Conservation (phyloP, 371 early-diverging fungal species). For the Zychaea mexicana region DNA sequence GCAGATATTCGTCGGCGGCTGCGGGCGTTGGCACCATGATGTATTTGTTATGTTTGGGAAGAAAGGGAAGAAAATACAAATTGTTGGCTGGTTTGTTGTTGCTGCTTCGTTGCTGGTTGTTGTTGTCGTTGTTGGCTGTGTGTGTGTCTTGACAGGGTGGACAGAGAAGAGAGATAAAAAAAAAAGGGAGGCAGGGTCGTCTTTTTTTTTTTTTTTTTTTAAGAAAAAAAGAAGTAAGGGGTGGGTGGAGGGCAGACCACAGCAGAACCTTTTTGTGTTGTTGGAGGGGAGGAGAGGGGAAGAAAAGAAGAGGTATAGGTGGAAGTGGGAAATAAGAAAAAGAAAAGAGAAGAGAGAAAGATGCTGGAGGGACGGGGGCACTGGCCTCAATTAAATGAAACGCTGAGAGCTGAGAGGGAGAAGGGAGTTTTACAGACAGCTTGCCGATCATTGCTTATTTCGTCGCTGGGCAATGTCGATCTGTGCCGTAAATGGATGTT, state of each 20-base stretch:
- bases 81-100: background rate
- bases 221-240: background rate
- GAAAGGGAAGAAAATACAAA: conserved; percentile 5
- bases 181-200: conserved; percentile 1
- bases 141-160: no score
- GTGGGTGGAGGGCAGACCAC: background rate
- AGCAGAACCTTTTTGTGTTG: no score
- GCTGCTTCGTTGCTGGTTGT: background rate
- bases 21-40: conserved; percentile 28
- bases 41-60: conserved; percentile 7
- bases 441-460: conserved; percentile 5
- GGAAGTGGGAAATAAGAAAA: background rate
- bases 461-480: background rate
- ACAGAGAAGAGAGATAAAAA: no score
- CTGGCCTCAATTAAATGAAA: conserved; percentile 7
- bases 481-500: background rate
- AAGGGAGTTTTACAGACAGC: background rate
- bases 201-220: no score
- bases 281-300: background rate
- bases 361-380: background rate
- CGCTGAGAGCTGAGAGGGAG: background rate
- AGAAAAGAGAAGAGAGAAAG: background rate
- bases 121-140: background rate
- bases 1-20: conserved; percentile 51
- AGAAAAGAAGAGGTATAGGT: conserved; percentile 2